Evolutionary conservation across 768 basidiomycete genomes (phyloP).

Genomic region (Termitomyces sp.): DNA sequence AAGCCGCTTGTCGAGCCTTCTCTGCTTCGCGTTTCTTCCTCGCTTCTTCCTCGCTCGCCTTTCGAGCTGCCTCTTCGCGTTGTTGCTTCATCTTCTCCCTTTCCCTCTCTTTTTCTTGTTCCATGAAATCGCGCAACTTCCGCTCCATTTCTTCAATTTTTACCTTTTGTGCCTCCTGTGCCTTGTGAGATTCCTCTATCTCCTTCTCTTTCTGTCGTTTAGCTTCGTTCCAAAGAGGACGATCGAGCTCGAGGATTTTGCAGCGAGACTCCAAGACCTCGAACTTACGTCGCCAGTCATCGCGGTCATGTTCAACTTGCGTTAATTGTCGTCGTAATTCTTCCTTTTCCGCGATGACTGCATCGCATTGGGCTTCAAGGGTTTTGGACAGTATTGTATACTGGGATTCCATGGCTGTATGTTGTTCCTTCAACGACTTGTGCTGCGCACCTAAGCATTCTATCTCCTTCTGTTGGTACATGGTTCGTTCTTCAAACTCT

Average conservation of each 20-base stretch:
- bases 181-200: conserved; percentile 1
- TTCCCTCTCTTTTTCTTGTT: conserved; percentile 4
- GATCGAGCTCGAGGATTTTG: conserved; percentile 13
- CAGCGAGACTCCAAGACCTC: conserved; percentile 10
- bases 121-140: conserved; percentile 4
- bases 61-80: background rate
- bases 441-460: background rate
- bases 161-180: background rate
- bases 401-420: background rate
- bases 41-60: conserved; percentile 3
- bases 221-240: conserved; percentile 8
- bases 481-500: background rate
- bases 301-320: background rate
- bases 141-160: conserved; percentile 9
- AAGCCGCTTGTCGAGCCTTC: conserved; percentile 2
- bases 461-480: background rate
- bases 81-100: conserved; percentile 1
- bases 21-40: background rate
- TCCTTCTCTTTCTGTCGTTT: conserved; percentile 2
- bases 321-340: background rate
- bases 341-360: background rate
- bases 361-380: background rate
- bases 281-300: conserved; percentile 8
- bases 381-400: background rate
- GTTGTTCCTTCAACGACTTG: background rate